Evolutionary conservation across 257 asterid species (phyloP).

Genomic region (Orobanche coerulescens): DNA sequence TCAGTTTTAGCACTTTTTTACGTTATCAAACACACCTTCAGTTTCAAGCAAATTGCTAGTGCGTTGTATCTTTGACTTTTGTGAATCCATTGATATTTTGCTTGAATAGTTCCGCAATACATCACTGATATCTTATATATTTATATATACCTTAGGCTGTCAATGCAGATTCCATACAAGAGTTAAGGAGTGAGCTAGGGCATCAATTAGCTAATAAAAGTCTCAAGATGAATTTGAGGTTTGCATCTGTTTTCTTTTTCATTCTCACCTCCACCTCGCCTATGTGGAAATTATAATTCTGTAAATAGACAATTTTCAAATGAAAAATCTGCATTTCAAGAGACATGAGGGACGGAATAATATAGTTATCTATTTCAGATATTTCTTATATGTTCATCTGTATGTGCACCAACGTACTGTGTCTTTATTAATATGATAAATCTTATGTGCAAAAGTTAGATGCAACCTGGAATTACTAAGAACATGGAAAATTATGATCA

Average conservation of each 20-base stretch:
- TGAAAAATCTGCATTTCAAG: not conserved
- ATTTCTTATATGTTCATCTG: not conserved
- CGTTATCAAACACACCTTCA: too few species aligned
- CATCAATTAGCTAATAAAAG: conserved; percentile 76
- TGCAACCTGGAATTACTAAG: not conserved
- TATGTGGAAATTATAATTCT: not conserved
- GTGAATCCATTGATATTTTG: conserved; percentile 1
- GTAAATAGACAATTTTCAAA: not conserved
- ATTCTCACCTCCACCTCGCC: not conserved
- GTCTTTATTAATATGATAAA: not conserved
- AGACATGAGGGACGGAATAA: not conserved
- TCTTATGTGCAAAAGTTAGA: not conserved
- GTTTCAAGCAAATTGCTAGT: not conserved
- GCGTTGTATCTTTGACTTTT: conserved; percentile 5
- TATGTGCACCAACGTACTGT: not conserved
- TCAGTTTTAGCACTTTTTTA: too few species aligned
- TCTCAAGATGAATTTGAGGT: conserved; percentile 66
- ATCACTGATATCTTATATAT: not conserved
- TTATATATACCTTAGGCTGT: conserved; percentile 41
- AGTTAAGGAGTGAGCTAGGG: conserved; percentile 91
- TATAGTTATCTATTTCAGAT: not conserved
- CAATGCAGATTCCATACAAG: conserved; percentile 58
- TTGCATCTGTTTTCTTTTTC: conserved; percentile 14
- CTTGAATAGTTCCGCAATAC: conserved; percentile 7
- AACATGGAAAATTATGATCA: not conserved